These are phyloP conservation scores for Entophlyctis luteolus DNA, from an alignment of 192 early-diverging fungal genomes.

Conservation along the genomic window DNA sequence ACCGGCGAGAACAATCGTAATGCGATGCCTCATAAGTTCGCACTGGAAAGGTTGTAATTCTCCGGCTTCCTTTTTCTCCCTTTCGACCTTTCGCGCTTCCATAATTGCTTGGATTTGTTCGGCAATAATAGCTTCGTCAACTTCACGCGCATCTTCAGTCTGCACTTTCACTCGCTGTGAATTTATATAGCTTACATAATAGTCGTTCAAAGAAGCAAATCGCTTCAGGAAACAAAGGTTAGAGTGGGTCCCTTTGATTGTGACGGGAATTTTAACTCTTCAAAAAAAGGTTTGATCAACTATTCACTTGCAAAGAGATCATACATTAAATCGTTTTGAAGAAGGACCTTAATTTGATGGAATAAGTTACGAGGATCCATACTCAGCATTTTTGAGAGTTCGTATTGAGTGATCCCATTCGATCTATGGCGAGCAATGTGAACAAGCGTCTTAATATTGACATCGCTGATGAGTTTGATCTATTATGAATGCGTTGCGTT, in stretches of 20 bases:
- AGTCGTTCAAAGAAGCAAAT: constrained; percentile 47
- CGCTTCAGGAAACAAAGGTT: constrained; percentile 55
- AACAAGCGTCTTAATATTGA: constrained; percentile 34
- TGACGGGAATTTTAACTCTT: constrained; percentile 60
- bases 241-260: constrained; percentile 51
- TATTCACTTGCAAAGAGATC: neutral
- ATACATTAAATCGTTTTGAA: constrained; percentile 47
- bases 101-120: constrained; percentile 19
- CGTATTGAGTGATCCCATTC: constrained; percentile 53
- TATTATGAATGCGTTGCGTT: neutral
- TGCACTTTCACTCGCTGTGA: constrained; percentile 23
- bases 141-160: constrained; percentile 11
- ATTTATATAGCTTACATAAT: constrained; percentile 40
- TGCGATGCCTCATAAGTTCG: constrained; percentile 50
- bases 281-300: constrained; percentile 1
- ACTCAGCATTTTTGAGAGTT: constrained; percentile 49
- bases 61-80: neutral
- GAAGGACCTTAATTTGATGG: constrained; percentile 58
- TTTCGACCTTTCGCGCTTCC: neutral
- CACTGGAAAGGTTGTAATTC: constrained; percentile 46
- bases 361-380: constrained; percentile 58
- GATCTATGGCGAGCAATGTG: constrained; percentile 44
- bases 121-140: neutral
- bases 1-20: constrained; percentile 52
- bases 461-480: constrained; percentile 20